Evolutionary conservation across 2,329 filamentous ascomycete genomes (phyloP).

Genomic region (Fusarium papillatum): DNA sequence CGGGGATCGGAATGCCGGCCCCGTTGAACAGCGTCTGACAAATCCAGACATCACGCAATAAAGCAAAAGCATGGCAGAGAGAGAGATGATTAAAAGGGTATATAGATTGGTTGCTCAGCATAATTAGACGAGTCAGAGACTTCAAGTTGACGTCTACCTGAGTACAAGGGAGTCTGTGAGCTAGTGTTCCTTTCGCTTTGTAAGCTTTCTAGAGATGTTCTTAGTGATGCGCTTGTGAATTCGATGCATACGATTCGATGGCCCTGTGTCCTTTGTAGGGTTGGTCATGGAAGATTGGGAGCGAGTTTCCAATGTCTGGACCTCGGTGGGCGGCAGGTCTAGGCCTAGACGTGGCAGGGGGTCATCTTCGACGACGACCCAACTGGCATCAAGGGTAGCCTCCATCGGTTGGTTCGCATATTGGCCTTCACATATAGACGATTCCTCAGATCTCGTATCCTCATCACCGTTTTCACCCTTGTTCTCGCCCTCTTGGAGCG

Average conservation of each 20-base stretch:
- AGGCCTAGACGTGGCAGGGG: background rate
- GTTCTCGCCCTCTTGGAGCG: background rate
- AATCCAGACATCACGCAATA: background rate
- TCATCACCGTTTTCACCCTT: background rate
- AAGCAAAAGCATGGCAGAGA: background rate
- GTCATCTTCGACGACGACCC: background rate
- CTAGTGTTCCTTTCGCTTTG: background rate
- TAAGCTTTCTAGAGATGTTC: background rate
- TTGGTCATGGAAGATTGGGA: background rate
- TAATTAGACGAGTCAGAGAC: background rate
- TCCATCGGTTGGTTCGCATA: background rate
- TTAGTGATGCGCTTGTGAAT: background rate
- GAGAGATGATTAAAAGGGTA: background rate
- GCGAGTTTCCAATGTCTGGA: background rate
- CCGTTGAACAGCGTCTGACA: background rate
- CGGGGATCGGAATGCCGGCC: background rate
- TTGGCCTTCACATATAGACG: background rate
- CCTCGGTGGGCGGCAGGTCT: background rate
- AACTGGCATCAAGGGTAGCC: background rate
- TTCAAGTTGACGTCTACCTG: background rate
- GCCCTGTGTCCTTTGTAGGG: background rate
- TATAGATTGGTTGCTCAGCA: background rate
- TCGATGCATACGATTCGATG: background rate
- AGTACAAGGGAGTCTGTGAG: background rate
- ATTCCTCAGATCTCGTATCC: background rate